Conservation (phyloP, 345 rosid species). For the Cochlearia excelsa region DNA sequence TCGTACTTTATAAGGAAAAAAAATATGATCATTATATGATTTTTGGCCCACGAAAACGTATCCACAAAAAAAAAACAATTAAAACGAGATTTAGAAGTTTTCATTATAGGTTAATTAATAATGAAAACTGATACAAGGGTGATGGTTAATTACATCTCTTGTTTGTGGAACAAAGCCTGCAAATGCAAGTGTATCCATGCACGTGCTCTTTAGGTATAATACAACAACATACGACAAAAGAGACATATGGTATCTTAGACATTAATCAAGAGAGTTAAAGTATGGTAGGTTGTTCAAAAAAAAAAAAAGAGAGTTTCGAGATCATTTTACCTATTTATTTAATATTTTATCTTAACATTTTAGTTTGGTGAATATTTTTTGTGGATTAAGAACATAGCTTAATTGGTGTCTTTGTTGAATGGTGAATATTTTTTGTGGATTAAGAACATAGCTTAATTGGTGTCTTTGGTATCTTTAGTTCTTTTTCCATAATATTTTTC, state of each 20-base stretch:
- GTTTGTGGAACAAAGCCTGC: constrained; percentile 40
- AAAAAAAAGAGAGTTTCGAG: no score
- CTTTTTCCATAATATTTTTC: constrained; percentile 5
- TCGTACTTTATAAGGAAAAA: no score
- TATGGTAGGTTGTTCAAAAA: no score
- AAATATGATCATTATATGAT: no score
- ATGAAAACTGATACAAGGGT: constrained; percentile 29
- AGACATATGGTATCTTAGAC: constrained; percentile 21
- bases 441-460: constrained; percentile 24
- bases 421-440: constrained; percentile 35
- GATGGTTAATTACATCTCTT: constrained; percentile 29
- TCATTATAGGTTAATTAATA: constrained; percentile 2
- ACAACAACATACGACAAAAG: constrained; percentile 62
- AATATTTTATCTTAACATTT: background rate
- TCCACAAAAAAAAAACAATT: no score
- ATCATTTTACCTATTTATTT: constrained; percentile 35
- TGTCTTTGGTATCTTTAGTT: constrained; percentile 29
- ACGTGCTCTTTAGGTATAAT: constrained; percentile 57
- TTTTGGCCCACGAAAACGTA: no score
- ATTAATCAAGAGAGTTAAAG: constrained; percentile 41
- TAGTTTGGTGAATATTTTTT: background rate
- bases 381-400: background rate
- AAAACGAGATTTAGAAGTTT: background rate
- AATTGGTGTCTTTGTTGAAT: constrained; percentile 43
- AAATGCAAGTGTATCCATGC: constrained; percentile 48